Conservation (phyloP, 2,329 filamentous ascomycete genomes). For the Fusarium decemcellulare region DNA sequence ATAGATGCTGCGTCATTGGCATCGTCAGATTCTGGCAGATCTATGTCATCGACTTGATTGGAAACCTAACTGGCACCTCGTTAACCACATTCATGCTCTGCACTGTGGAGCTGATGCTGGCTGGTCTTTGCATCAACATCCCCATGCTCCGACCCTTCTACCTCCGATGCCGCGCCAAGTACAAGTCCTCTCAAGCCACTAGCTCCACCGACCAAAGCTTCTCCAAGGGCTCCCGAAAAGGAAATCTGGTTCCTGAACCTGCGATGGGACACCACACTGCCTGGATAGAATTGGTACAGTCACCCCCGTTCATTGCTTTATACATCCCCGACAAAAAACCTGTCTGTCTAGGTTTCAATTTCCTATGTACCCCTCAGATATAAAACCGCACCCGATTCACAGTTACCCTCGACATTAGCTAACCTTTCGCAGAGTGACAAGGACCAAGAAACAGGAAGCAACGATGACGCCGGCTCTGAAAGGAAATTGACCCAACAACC, state of each 20-base stretch:
- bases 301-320: not conserved
- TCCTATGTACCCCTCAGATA: not conserved
- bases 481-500: not conserved
- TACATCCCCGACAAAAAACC: not conserved
- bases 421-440: not conserved
- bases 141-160: slow-evolving; percentile 35
- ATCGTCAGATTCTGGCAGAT: slow-evolving; percentile 28
- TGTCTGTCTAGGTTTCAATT: not conserved
- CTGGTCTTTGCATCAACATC: slow-evolving; percentile 29
- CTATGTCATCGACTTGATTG: slow-evolving; percentile 21
- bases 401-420: not conserved
- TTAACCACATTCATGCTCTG: slow-evolving; percentile 26
- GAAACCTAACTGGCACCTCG: slow-evolving; percentile 30
- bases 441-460: not conserved
- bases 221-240: not conserved
- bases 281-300: slow-evolving; percentile 6
- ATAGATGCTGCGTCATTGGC: slow-evolving; percentile 4
- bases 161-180: slow-evolving; percentile 3
- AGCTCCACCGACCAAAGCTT: not conserved
- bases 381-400: not conserved
- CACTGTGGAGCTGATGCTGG: slow-evolving; percentile 27
- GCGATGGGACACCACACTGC: not conserved
- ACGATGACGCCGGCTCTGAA: not conserved
- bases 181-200: not conserved
- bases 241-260: not conserved